Base-by-base conservation (phyloP, 306 rosid genomes). In the Sphenostylis stenocarpa region DNA sequence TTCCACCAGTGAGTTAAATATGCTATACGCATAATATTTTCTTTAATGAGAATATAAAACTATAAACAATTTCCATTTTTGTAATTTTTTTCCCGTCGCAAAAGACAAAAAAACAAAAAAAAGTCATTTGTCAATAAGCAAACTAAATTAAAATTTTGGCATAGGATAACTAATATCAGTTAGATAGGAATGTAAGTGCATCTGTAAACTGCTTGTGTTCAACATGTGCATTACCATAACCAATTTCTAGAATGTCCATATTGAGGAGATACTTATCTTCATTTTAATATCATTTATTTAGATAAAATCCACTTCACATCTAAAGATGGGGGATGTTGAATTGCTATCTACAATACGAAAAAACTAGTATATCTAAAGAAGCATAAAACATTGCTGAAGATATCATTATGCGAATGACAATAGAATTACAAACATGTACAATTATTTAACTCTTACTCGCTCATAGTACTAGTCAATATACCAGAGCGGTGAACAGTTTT, bases 1-100 rank as follows among this genome's bases (percentile, higher is more conserved):
- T 72, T 84, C 74, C 73, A 64, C 68, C 60, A 76, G 73, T 6
- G 8, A 58, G 70, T 56, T 82, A 21, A 68, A 80, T 66, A 76
- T 26, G 69, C 33, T 19, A 66, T 33, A 31, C 17, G 48, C 45
- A 34, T 6, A 31, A 61, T 51, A 16, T 38, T 36, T 29, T 7
- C 21, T 7, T 11, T 2, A 12, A 47, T 1, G 17, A 39, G 17
- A 49, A 48, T 20, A 68, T 21, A 67, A 57, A 69, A 77, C 53
- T 21, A 68, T 10, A 76, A n/a, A 20, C 19, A 63, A 26, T 53
- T 44, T 58, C 7, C 1, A 9, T 49, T 61, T 72, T 38, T 38
- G 3, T 69, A 34, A 67, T 53, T 12, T 26, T 56, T 43, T 60
- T 52, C 19, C 56, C 20, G 11, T 62, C 44, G 29, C 8, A 11